phyloP scores from a whole-genome alignment of 768 basidiomycete genomes.

The Tricholoma bakamatsutake region DNA sequence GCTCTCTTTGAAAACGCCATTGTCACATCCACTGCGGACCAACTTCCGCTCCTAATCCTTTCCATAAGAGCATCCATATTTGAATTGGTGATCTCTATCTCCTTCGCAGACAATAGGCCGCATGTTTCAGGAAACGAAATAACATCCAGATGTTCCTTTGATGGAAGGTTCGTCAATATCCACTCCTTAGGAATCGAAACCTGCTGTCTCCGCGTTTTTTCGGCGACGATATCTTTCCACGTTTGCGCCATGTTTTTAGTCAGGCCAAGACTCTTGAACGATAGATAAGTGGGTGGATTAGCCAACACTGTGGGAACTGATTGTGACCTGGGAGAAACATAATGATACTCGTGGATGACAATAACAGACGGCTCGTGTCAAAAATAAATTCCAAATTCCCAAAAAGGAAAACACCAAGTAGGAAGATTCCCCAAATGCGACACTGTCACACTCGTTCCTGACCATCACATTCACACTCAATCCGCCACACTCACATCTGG shows the following conservation, averaged over 20 bases:
- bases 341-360: too few relatives aligned
- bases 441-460: too few relatives aligned
- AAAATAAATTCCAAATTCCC: too few relatives aligned
- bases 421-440: too few relatives aligned
- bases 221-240: conserved; percentile 50
- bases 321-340: not conserved
- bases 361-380: too few relatives aligned
- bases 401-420: too few relatives aligned
- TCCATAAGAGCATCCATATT: conserved; percentile 39
- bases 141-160: conserved; percentile 45
- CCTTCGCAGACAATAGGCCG: conserved; percentile 49
- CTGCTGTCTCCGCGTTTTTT: conserved; percentile 49
- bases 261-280: conserved; percentile 28
- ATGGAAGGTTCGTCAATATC: conserved; percentile 43
- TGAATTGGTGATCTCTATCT: conserved; percentile 44
- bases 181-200: conserved; percentile 61
- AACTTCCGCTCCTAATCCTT: conserved; percentile 46
- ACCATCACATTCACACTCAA: too few relatives aligned
- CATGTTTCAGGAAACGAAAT: conserved; percentile 45
- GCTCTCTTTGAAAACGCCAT: conserved; percentile 75
- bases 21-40: conserved; percentile 64
- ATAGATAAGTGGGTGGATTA: conserved; percentile 11
- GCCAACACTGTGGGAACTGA: not conserved
- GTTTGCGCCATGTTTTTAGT: conserved; percentile 18
- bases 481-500: too few relatives aligned